Evolutionary conservation across 2,329 filamentous ascomycete species (phyloP).

Genomic region (Microcyclospora tardicrescens): DNA sequence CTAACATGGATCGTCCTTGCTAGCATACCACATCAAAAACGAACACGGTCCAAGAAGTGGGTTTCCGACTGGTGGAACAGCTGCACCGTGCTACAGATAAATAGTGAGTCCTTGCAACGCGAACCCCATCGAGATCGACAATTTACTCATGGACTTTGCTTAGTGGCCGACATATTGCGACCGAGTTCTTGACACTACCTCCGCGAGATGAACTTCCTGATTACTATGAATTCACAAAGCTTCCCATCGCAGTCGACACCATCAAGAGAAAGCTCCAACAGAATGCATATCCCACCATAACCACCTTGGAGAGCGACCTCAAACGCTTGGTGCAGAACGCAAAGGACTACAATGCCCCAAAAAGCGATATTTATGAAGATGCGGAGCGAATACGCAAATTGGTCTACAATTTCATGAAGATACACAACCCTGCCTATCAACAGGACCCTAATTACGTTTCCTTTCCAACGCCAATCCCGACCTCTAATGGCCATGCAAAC

Average conservation of each 20-base stretch:
- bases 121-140: neutral
- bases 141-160: neutral
- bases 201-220: conserved; percentile 41
- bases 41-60: conserved; percentile 41
- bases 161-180: conserved; percentile 57
- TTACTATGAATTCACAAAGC: conserved; percentile 64
- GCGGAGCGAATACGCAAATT: conserved; percentile 78
- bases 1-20: conserved; percentile 8
- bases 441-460: conserved; percentile 53
- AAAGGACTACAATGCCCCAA: conserved; percentile 68
- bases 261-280: conserved; percentile 63
- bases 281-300: conserved; percentile 55
- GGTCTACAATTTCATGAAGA: conserved; percentile 76
- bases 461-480: conserved; percentile 58
- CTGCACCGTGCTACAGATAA: conserved; percentile 70
- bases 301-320: conserved; percentile 68
- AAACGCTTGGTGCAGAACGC: conserved; percentile 82
- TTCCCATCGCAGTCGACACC: conserved; percentile 66
- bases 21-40: conserved; percentile 1
- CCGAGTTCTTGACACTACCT: conserved; percentile 61
- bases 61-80: conserved; percentile 60
- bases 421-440: conserved; percentile 72
- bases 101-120: conserved; percentile 43
- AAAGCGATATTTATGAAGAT: conserved; percentile 63
- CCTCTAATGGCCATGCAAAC: conserved; percentile 23